Percentiles rank a stretch among this genome's conserved stretches.
Conservation (phyloP, 2,329 filamentous ascomycete species). For the Monosporascus ibericus region DNA sequence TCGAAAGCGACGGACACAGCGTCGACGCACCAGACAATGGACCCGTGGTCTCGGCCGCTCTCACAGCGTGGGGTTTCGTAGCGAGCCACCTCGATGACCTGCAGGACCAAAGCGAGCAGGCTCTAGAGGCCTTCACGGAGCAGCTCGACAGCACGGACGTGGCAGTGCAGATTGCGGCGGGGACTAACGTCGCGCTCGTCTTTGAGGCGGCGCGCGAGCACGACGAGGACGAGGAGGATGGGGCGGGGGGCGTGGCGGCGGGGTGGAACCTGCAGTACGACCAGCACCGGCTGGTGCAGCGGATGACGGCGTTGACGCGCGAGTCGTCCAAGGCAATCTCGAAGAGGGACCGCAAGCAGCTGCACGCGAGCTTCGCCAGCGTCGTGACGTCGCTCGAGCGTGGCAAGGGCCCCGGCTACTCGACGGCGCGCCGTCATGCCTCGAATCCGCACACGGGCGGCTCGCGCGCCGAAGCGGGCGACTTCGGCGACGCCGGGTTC, state of each 20-base stretch:
- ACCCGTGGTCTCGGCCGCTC: conserved; percentile 64
- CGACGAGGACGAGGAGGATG: conserved; percentile 42
- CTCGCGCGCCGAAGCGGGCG: conserved; percentile 23
- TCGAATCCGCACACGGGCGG: conserved; percentile 37
- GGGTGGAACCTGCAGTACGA: conserved; percentile 44
- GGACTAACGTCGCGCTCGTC: conserved; percentile 73
- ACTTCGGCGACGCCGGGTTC: conserved; percentile 33
- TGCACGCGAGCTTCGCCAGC: conserved; percentile 43
- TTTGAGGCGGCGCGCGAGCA: conserved; percentile 62
- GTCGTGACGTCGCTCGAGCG: conserved; percentile 49
- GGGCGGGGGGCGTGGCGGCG: conserved; percentile 30
- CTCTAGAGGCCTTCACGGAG: conserved; percentile 76
- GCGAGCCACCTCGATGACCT: conserved; percentile 73
- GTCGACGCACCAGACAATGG: conserved; percentile 67
- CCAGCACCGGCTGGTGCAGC: conserved; percentile 40
- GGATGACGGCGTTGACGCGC: conserved; percentile 41
- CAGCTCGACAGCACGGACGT: conserved; percentile 73
- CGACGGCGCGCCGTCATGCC: conserved; percentile 37
- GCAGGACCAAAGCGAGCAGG: conserved; percentile 61
- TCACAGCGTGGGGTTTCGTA: conserved; percentile 75
- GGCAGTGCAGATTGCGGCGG: conserved; percentile 69
- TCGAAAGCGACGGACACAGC: conserved; percentile 70
- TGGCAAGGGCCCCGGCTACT: conserved; percentile 49
- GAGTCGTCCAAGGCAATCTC: conserved; percentile 44
- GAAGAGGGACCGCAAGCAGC: conserved; percentile 40